These are phyloP conservation scores for Suhomyces bribrorum DNA, from an alignment of 1,139 yeast genomes.

Conservation along the genomic window DNA sequence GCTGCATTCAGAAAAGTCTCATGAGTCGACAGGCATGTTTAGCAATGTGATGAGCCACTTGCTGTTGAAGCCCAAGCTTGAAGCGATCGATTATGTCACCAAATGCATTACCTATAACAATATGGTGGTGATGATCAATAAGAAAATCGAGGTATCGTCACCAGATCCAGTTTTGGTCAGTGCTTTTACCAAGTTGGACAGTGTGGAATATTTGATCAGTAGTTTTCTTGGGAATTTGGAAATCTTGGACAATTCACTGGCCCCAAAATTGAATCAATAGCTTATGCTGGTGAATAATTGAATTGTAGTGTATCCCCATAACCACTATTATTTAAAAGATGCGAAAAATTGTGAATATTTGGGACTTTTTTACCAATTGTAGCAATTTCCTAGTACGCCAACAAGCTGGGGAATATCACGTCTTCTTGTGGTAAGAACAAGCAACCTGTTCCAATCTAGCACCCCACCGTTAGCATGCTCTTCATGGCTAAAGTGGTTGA, in stretches of 20 bases:
- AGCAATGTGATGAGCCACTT: conserved; percentile 31
- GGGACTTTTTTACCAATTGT: no score
- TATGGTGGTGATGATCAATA: conserved; percentile 45
- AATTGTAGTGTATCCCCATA: no score
- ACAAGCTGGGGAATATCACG: no score
- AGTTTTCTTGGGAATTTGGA: conserved; percentile 19
- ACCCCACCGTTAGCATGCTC: no score
- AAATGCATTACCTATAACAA: conserved; percentile 45
- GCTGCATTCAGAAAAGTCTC: conserved; percentile 4
- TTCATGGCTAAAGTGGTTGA: no score
- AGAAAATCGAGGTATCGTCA: conserved; percentile 44
- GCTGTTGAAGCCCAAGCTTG: conserved; percentile 34
- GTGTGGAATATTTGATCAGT: conserved; percentile 42
- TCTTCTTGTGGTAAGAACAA: no score
- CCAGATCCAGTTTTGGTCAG: conserved; percentile 49
- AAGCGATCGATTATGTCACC: conserved; percentile 45
- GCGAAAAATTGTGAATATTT: no score
- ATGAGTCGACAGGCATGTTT: conserved; percentile 17
- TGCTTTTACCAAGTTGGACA: conserved; percentile 46
- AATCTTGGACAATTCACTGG: background rate
- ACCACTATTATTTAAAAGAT: no score
- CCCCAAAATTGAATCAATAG: no score
- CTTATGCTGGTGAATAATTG: no score
- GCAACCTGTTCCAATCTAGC: no score
- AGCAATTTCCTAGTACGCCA: no score